phyloP scores from a whole-genome alignment of 208 protist genomes.

The Wallacemonas collosoma region DNA sequence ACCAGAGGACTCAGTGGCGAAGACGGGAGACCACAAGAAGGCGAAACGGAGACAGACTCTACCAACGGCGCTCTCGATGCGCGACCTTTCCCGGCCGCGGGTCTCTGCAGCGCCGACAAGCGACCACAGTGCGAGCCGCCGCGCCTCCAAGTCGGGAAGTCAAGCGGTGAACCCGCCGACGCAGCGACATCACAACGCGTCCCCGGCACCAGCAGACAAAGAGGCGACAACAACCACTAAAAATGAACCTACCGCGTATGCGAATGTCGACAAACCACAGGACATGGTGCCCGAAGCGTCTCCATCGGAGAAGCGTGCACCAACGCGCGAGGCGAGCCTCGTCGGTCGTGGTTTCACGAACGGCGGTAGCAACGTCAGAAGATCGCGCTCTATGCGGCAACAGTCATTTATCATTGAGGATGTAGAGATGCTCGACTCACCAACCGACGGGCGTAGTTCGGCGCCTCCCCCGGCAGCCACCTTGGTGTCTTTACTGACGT shows the following conservation, averaged over 20 bases:
- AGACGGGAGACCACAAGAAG: background rate
- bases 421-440: constrained; percentile 7
- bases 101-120: background rate
- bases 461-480: background rate
- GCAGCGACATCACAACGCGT: background rate
- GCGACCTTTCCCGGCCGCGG: constrained; percentile 9
- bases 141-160: background rate
- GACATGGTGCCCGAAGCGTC: background rate
- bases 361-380: background rate
- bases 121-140: background rate
- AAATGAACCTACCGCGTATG: background rate
- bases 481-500: no score
- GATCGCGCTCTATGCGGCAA: background rate
- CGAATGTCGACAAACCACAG: background rate
- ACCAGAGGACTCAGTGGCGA: background rate
- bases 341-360: constrained; percentile 10
- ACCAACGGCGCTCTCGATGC: constrained; percentile 8
- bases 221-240: background rate
- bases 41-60: background rate
- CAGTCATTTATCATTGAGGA: constrained; percentile 11
- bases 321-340: constrained; percentile 1
- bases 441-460: background rate
- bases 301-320: background rate
- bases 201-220: background rate
- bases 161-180: background rate